Conservation (phyloP, 1,139 yeast genomes). For the Nakaseomyces bracarensis region DNA sequence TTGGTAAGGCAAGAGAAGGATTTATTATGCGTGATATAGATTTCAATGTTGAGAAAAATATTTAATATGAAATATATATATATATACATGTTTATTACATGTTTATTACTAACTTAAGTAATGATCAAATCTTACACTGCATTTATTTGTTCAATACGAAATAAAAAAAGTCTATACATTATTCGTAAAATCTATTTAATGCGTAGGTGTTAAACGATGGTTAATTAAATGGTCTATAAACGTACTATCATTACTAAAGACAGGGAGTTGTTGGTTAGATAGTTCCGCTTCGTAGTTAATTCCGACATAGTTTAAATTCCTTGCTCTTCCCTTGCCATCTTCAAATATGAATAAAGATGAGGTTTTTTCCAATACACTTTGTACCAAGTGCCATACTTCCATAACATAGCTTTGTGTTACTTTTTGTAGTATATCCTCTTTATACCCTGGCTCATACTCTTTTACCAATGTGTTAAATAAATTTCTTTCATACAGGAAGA, state of each 20-base stretch:
- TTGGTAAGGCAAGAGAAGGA: constrained; percentile 59
- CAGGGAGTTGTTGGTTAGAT: background rate
- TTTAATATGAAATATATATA: no score
- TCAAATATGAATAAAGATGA: background rate
- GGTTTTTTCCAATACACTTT: background rate
- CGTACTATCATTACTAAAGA: background rate
- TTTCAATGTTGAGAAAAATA: constrained; percentile 1
- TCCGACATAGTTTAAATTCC: constrained; percentile 1
- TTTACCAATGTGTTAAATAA: constrained; percentile 14
- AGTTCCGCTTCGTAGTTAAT: constrained; percentile 1
- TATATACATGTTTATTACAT: no score
- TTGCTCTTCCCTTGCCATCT: background rate
- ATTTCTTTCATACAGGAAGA: constrained; percentile 18
- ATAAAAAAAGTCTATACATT: no score
- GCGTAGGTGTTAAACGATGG: no score
- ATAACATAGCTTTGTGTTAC: background rate
- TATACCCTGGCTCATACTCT: background rate
- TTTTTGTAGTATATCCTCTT: background rate
- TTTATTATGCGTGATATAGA: constrained; percentile 47
- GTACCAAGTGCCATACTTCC: background rate
- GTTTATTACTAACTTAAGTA: constrained; percentile 1
- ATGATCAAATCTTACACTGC: no score
- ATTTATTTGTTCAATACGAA: no score
- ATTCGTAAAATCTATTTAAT: no score
- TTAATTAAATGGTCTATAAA: background rate